Evolutionary conservation across 208 protist species (phyloP), one percentile per base, ranked within the genome.

Genomic region (Crithidia fasciculata): DNA sequence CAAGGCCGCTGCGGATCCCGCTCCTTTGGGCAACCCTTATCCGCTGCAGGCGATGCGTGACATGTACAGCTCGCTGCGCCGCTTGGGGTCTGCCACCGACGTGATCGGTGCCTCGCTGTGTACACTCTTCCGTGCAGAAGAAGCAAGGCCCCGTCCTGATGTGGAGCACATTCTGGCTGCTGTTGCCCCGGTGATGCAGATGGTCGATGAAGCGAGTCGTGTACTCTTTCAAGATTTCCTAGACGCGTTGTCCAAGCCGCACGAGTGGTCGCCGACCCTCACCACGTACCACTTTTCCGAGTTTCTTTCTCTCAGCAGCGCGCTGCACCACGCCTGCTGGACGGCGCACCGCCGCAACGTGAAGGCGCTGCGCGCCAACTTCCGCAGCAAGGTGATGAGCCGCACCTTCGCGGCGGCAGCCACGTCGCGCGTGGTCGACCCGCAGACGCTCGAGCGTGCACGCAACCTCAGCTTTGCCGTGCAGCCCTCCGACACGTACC

Each of bases 151-250:
- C 3, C 50, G 49, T 15, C 45, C 59, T 8, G 40, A 61, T 7
- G 36, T 62, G 39, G 41, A 53, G 39, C 52, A 67, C 55, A 67
- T 75, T 15, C 44, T 74, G 12, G 56, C 28, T 8, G 68, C 76
- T 2, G 19, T 81, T 0, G 62, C 72, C 2, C 81, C 83, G 7
- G 61, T 87, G 12, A 70, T 88, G 49, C 71, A 58, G 36, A 61
- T 66, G 72, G 81, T 91, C 15, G 70, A 86, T 37, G 8, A 18
- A 18, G 65, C 72, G 18, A 72, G 62, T n/a, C 69, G 74, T 8
- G 37, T 73, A 12, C 71, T 88, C n/a, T 65, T 91, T 67, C 77
- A 83, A 40, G 82, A 88, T 73, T 86, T 87, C 71, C 72, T 89
- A 12, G 72, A 83, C 63, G 79, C 87, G 8, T 41, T 88, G 36